These are phyloP conservation scores for Hygrophorus russula DNA, from an alignment of 768 basidiomycete species.

Conservation along the genomic window DNA sequence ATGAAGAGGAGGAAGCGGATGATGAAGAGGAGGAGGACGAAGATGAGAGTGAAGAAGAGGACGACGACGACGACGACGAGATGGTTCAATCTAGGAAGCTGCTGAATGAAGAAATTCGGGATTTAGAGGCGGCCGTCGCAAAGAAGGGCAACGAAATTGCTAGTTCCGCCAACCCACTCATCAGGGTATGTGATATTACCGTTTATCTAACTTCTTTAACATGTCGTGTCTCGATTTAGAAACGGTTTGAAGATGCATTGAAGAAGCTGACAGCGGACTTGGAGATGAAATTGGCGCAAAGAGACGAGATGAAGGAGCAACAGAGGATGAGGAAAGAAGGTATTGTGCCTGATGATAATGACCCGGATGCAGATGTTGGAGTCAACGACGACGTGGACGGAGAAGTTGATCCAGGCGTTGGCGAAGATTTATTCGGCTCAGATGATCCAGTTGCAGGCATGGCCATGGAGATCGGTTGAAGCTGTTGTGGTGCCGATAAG, in stretches of 20 bases:
- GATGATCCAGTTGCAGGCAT: slow-evolving; percentile 28
- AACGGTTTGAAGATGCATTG: slow-evolving; percentile 88
- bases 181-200: slow-evolving; percentile 40
- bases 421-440: slow-evolving; percentile 36
- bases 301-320: slow-evolving; percentile 71
- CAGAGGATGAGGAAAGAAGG: slow-evolving; percentile 65
- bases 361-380: slow-evolving; percentile 24
- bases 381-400: slow-evolving; percentile 20
- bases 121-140: slow-evolving; percentile 77
- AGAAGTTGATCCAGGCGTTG: slow-evolving; percentile 20
- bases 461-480: slow-evolving; percentile 21
- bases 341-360: slow-evolving; percentile 27
- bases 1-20: slow-evolving; percentile 45
- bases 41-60: slow-evolving; percentile 60
- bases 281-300: slow-evolving; percentile 72
- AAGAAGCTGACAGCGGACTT: slow-evolving; percentile 81
- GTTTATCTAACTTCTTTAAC: not conserved
- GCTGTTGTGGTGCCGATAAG: not conserved
- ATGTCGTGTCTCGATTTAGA: slow-evolving; percentile 27
- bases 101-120: slow-evolving; percentile 80
- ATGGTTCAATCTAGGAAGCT: slow-evolving; percentile 68
- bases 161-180: slow-evolving; percentile 76
- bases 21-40: slow-evolving; percentile 58
- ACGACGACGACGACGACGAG: slow-evolving; percentile 80
- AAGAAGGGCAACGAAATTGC: slow-evolving; percentile 80